Percentiles rank a stretch among this genome's conserved stretches.
Evolutionary conservation across 2,329 filamentous ascomycete genomes (phyloP).

Genomic region (Ceratocystis colombiana): DNA sequence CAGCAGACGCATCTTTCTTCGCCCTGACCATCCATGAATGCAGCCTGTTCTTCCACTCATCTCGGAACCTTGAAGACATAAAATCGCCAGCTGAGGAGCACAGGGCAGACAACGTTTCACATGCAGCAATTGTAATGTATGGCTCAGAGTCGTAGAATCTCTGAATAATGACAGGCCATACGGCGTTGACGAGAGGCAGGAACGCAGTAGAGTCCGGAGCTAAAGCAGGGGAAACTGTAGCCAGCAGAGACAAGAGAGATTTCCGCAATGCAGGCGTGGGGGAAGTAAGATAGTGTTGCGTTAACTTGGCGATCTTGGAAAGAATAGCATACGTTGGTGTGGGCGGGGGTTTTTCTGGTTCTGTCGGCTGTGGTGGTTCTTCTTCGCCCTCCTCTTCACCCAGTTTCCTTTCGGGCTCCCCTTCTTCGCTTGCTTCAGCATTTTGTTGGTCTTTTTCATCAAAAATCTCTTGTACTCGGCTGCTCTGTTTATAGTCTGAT

Average conservation of each 20-base stretch:
- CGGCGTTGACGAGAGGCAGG: constrained; percentile 74
- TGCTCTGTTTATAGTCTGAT: constrained; percentile 14
- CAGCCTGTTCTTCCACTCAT: constrained; percentile 55
- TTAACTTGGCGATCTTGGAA: constrained; percentile 68
- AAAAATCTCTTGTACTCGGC: constrained; percentile 24
- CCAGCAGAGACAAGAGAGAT: constrained; percentile 66
- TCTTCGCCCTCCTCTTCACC: constrained; percentile 32
- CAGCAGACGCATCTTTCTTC: constrained; percentile 35
- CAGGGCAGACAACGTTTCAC: constrained; percentile 56
- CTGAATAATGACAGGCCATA: constrained; percentile 76
- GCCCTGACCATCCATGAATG: constrained; percentile 32
- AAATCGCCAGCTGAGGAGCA: constrained; percentile 71
- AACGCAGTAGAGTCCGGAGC: constrained; percentile 71
- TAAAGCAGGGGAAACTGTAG: constrained; percentile 61
- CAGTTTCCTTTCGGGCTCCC: constrained; percentile 27
- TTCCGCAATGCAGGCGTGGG: constrained; percentile 68
- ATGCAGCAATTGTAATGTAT: constrained; percentile 59
- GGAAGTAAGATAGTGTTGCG: constrained; percentile 83
- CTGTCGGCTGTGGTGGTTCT: constrained; percentile 31
- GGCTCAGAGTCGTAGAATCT: constrained; percentile 56
- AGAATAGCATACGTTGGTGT: constrained; percentile 74
- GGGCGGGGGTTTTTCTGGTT: constrained; percentile 50
- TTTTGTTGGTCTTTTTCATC: constrained; percentile 29
- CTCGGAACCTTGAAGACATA: constrained; percentile 62
- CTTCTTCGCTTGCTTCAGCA: constrained; percentile 26